phyloP scores from a whole-genome alignment of 768 basidiomycete species.

The Termitomyces sp. region DNA sequence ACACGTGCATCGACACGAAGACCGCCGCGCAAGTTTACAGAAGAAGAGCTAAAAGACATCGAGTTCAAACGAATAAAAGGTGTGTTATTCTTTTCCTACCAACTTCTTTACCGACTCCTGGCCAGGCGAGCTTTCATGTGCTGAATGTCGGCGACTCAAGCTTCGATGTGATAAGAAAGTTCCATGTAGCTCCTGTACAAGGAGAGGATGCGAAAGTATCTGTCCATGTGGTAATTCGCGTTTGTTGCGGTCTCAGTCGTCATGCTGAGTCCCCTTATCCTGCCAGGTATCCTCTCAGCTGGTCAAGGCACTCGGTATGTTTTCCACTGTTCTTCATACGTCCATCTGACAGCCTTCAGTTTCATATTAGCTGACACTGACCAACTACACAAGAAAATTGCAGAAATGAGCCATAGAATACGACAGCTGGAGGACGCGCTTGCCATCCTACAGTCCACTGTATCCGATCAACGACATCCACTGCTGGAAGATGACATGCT shows the following conservation, averaged over 20 bases:
- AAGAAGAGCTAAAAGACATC: conserved; percentile 47
- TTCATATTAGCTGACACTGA: conserved; percentile 65
- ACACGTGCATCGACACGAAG: conserved; percentile 32
- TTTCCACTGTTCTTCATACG: neutral
- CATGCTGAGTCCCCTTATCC: neutral
- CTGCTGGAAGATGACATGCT: conserved; percentile 49
- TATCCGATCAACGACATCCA: conserved; percentile 55
- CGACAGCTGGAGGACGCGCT: conserved; percentile 65
- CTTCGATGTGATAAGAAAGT: conserved; percentile 48
- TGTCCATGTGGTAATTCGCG: conserved; percentile 46
- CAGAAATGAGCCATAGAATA: conserved; percentile 63
- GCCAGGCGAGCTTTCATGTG: conserved; percentile 46
- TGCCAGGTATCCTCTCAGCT: conserved; percentile 39
- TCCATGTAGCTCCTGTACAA: conserved; percentile 43
- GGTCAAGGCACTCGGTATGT: conserved; percentile 44
- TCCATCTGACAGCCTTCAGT: conserved; percentile 21
- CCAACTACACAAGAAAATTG: conserved; percentile 58
- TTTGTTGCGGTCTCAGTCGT: neutral
- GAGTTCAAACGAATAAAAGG: conserved; percentile 45
- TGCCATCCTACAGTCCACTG: conserved; percentile 51
- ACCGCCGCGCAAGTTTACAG: conserved; percentile 37
- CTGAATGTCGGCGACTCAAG: conserved; percentile 46
- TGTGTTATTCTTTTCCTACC: conserved; percentile 13
- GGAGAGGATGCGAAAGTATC: conserved; percentile 58
- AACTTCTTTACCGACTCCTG: neutral